Evolutionary conservation across 768 basidiomycete genomes (phyloP), one percentile per base, ranked within the genome.

Genomic region (Chalciporus piperatus): DNA sequence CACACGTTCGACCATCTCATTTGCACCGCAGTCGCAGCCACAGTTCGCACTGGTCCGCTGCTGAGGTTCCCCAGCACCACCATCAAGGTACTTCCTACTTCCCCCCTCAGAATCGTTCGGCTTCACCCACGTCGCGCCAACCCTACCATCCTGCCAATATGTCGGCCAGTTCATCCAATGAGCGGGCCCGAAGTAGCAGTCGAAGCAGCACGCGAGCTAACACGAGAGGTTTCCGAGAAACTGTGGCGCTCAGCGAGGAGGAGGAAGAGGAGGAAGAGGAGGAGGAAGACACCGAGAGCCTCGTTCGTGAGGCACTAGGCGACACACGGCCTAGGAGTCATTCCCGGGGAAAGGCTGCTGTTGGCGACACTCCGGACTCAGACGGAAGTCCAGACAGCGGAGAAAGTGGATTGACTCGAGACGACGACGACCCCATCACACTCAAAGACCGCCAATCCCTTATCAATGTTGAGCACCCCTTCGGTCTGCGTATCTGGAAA

Each of bases 401-500:
- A n/a, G 63, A 45, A 30, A 37, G 23, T 8, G 70, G 62, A 20
- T 44, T 10, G 22, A 5, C 11, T 5, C 57, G 65, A 19, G 68
- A 70, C 35, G 87, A 86, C n/a, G 85, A 86, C 27, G 93, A 95
- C 61, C 91, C 85, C 4, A 88, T 96, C 56, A 98, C 96, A 0
- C 72, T 99, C 59, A 92, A 88, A 71, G 94, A 98, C 59, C 83
- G 97, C 27, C 97, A 99, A 69, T 97, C 95, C 39, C 88, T 97
- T 61, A 97, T 98, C 67, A 99, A 99, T 72, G 95, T 97, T 65
- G 92, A 96, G 65, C 97, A 99, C 69, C 97, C 97, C 13, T 99
- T 99, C 69, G 97, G 97, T 76, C 78, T 99, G 52, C 96, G 92
- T 35, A 98, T 99, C 66, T 99, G 97, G 97, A 99, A 99, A 70